Percentiles rank a stretch among this genome's conserved stretches.
Conservation (phyloP, 2,329 filamentous ascomycete genomes). For the Ophiosphaerella korrae region DNA sequence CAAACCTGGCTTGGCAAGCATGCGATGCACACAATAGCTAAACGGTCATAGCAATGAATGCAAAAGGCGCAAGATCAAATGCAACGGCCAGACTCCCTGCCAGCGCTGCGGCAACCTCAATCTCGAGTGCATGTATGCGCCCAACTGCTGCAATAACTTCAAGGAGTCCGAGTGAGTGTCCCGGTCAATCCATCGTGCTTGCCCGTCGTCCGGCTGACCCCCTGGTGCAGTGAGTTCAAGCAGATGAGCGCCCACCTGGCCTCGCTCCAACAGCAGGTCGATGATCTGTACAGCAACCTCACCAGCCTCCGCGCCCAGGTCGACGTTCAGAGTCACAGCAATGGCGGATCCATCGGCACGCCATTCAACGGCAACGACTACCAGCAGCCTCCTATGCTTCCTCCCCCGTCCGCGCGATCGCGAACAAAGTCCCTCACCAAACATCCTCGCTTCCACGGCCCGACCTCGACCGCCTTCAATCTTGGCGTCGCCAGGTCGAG, state of each 20-base stretch:
- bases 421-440: conserved; percentile 47
- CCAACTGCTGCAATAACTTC: conserved; percentile 78
- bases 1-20: conserved; percentile 17
- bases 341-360: conserved; percentile 31
- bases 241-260: conserved; percentile 76
- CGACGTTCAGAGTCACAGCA: conserved; percentile 37
- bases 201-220: conserved; percentile 9
- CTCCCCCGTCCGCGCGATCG: conserved; percentile 46
- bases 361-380: conserved; percentile 39
- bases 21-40: conserved; percentile 7
- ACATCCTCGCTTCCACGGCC: conserved; percentile 75
- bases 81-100: conserved; percentile 69
- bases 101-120: conserved; percentile 68
- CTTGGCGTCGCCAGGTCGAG: conserved; percentile 87
- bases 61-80: conserved; percentile 71
- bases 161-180: conserved; percentile 76
- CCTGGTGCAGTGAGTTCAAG: conserved; percentile 69
- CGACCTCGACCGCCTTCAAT: conserved; percentile 83
- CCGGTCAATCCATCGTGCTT: neutral
- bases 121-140: conserved; percentile 68
- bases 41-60: conserved; percentile 62
- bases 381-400: conserved; percentile 39
- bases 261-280: conserved; percentile 82
- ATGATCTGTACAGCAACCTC: conserved; percentile 74
- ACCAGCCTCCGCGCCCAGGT: conserved; percentile 65